Base-by-base conservation (phyloP, 78 protist species). In the Bigelowiella natans region DNA sequence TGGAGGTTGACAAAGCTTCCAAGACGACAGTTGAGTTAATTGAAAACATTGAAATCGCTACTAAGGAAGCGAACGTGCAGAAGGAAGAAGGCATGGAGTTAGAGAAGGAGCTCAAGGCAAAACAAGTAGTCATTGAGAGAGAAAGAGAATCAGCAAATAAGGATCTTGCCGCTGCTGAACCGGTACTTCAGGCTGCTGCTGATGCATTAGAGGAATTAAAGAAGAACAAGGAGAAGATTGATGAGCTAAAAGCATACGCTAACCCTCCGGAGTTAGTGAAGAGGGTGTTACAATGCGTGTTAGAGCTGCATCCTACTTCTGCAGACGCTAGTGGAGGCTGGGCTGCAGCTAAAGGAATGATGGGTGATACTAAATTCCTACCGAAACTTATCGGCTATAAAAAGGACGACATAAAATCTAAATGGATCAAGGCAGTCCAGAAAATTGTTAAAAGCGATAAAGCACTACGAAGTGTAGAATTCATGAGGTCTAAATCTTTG, bases 161-260 rank as follows among this genome's bases (percentile, higher is more conserved):
- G 2, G 96, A 85, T 63, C 95, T 96, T 1, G 96, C 36, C n/a
- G 96, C 37, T 82, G 97, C 97, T 1, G 1, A 90, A 37, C 98
- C 98, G 1, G 97, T 95, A 31, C 89, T 97, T 3, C 90, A 86
- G 51, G 82, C 28, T 0, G 98, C 98, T 18, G 91, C 37, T 0
- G 39, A 38, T 2, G 95, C 95, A 0, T 92, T 97, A 31, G 2
- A 92, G 1, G 51, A 86, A 36, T 85, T 96, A 18, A 11, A 18
- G 18, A 85, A 85, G 38, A 2, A 82, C 28, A 40, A 83, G 86
- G 86, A 40, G 7, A 93, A 94, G 39, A 92, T 96, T 38, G 82
- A 82, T 31, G 97, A 96, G 93, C 37, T 95, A 1, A 89, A 93
- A 2, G n/a, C 94, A 0, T 94, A 93, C 85, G 90, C 90, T 1